Percentiles rank a stretch among this genome's conserved stretches.
These are phyloP conservation scores for Infundibulicybe gibba DNA, from an alignment of 768 basidiomycete species.

Conservation along the genomic window DNA sequence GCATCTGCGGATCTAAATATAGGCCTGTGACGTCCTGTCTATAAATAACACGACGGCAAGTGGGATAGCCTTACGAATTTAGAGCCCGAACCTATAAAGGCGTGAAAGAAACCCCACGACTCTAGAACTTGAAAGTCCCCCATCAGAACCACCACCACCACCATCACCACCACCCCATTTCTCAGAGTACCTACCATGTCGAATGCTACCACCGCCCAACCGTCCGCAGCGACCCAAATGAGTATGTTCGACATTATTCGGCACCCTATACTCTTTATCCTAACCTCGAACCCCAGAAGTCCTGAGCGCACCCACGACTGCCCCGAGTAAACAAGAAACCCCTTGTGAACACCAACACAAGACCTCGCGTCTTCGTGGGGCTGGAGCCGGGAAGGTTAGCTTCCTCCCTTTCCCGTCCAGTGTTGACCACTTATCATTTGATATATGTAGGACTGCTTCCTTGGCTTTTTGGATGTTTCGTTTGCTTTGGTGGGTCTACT, in stretches of 20 bases:
- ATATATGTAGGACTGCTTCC: slow-evolving; percentile 41
- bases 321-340: slow-evolving; percentile 21
- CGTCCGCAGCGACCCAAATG: slow-evolving; percentile 45
- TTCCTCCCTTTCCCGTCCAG: neutral
- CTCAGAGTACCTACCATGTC: too few relatives aligned
- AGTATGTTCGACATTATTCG: slow-evolving; percentile 23
- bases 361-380: slow-evolving; percentile 44
- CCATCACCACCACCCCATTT: too few relatives aligned
- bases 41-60: too few relatives aligned
- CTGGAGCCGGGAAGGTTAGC: slow-evolving; percentile 40
- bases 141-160: too few relatives aligned
- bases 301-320: slow-evolving; percentile 27
- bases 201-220: slow-evolving; percentile 32
- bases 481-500: slow-evolving; percentile 43
- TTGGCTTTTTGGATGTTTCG: slow-evolving; percentile 43
- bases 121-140: too few relatives aligned
- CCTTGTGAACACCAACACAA: slow-evolving; percentile 30
- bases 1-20: too few relatives aligned
- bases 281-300: slow-evolving; percentile 1
- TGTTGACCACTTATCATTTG: neutral
- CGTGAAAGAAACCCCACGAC: too few relatives aligned
- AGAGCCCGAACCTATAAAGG: too few relatives aligned
- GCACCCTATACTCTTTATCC: slow-evolving; percentile 15
- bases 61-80: too few relatives aligned
- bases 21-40: too few relatives aligned